Percentiles rank a stretch among this genome's conserved stretches.
Evolutionary conservation across 345 rosid species (phyloP).

Genomic region (Schrenkiella parvula): DNA sequence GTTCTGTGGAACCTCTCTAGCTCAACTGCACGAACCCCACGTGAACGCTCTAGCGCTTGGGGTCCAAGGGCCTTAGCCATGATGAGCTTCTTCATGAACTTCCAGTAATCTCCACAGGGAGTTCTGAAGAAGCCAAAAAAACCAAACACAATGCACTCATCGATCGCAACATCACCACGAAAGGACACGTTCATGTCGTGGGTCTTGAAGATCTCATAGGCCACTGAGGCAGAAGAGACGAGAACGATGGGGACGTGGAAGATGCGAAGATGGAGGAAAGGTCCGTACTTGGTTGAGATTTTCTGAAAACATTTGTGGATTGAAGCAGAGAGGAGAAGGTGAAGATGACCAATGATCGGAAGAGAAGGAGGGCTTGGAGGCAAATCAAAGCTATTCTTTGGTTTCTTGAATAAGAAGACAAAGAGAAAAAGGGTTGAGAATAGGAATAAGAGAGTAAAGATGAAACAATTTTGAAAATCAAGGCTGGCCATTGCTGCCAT

Average conservation of each 20-base stretch:
- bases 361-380: conserved; percentile 10
- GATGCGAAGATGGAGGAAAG: background rate
- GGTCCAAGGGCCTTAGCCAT: background rate
- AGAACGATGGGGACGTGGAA: background rate
- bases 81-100: background rate
- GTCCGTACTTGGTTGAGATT: conserved; percentile 6
- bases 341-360: background rate
- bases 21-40: background rate
- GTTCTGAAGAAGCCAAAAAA: background rate
- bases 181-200: background rate
- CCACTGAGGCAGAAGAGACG: background rate
- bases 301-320: background rate
- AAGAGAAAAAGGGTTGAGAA: background rate
- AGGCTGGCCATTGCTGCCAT: background rate
- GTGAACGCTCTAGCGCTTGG: background rate
- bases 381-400: background rate
- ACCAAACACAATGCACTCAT: background rate
- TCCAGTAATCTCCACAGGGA: conserved; percentile 1
- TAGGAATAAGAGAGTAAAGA: background rate
- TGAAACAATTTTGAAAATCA: background rate
- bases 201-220: background rate
- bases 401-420: background rate
- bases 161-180: background rate
- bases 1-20: background rate
- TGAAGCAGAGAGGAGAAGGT: background rate